Evolutionary conservation across 305 asterid species (phyloP).

Genomic region (Salvia sclarea): DNA sequence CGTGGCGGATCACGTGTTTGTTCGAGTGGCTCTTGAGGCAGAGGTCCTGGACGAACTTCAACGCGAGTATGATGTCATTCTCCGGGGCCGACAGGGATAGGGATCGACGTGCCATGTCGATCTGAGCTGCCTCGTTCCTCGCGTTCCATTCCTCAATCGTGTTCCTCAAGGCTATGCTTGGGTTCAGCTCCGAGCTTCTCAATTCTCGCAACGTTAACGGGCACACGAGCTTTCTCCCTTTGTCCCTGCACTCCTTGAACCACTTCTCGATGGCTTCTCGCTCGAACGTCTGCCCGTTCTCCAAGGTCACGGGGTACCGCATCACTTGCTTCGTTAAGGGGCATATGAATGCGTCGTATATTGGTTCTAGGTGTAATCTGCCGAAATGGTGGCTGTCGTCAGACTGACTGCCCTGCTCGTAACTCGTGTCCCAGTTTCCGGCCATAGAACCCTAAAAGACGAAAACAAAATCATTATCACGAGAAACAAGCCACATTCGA

Average conservation of each 20-base stretch:
- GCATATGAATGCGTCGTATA: slow-evolving; percentile 86
- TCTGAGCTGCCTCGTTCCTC: slow-evolving; percentile 88
- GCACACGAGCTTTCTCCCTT: slow-evolving; percentile 66
- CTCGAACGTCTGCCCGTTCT: slow-evolving; percentile 88
- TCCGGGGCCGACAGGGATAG: slow-evolving; percentile 58
- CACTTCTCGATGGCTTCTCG: slow-evolving; percentile 91
- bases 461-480: background rate
- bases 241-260: slow-evolving; percentile 74
- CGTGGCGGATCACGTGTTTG: slow-evolving; percentile 67
- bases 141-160: slow-evolving; percentile 98
- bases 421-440: slow-evolving; percentile 68
- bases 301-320: slow-evolving; percentile 87
- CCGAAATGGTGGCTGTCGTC: slow-evolving; percentile 84
- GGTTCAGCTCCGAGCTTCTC: slow-evolving; percentile 72
- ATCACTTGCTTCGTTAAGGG: slow-evolving; percentile 91
- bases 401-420: slow-evolving; percentile 63
- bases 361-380: slow-evolving; percentile 73
- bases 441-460: slow-evolving; percentile 66
- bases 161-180: slow-evolving; percentile 82
- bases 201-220: slow-evolving; percentile 76
- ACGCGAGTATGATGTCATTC: slow-evolving; percentile 60
- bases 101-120: slow-evolving; percentile 81
- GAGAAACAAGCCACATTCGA: background rate
- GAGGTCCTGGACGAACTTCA: slow-evolving; percentile 66
- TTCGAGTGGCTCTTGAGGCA: slow-evolving; percentile 63